These are phyloP conservation scores for Chenopodium berlandieri DNA, from an alignment of 148 eudicot genomes.

Conservation along the genomic window DNA sequence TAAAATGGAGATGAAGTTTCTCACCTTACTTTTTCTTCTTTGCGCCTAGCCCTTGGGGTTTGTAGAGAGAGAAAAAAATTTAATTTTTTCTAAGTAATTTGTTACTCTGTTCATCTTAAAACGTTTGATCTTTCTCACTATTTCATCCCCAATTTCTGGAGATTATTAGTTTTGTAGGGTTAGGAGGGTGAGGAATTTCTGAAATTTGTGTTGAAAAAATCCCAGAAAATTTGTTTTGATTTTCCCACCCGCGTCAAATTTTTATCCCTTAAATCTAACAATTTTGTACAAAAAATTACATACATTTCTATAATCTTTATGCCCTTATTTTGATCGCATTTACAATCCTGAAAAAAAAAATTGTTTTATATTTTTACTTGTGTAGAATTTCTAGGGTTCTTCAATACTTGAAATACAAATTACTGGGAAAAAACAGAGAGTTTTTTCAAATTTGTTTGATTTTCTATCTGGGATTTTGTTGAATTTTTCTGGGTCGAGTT, in stretches of 20 bases:
- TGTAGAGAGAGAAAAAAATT: conserved; percentile 22
- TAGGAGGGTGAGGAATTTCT: conserved; percentile 30
- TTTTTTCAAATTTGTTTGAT: conserved; percentile 6
- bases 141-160: conserved; percentile 2
- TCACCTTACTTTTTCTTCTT: not conserved
- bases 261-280: conserved; percentile 21
- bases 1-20: conserved; percentile 15
- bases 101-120: not conserved
- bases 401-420: conserved; percentile 14
- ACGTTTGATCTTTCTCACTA: not conserved
- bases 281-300: conserved; percentile 20
- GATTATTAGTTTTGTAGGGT: conserved; percentile 24
- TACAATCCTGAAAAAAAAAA: not conserved
- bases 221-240: not conserved
- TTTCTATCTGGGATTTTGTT: conserved; percentile 26
- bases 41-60: conserved; percentile 37
- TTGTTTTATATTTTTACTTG: not conserved
- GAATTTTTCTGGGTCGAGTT: conserved; percentile 15
- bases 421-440: not conserved
- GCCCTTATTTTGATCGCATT: conserved; percentile 7
- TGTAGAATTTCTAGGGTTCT: conserved; percentile 29
- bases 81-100: too few species aligned
- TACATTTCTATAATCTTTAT: conserved; percentile 6
- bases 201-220: not conserved
- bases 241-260: conserved; percentile 30